A percentile compares a stretch with the other conserved stretches of the same genome.
Evolutionary conservation across 2,329 filamentous ascomycete genomes (phyloP).

Genomic region (Calonectria henricotiae): DNA sequence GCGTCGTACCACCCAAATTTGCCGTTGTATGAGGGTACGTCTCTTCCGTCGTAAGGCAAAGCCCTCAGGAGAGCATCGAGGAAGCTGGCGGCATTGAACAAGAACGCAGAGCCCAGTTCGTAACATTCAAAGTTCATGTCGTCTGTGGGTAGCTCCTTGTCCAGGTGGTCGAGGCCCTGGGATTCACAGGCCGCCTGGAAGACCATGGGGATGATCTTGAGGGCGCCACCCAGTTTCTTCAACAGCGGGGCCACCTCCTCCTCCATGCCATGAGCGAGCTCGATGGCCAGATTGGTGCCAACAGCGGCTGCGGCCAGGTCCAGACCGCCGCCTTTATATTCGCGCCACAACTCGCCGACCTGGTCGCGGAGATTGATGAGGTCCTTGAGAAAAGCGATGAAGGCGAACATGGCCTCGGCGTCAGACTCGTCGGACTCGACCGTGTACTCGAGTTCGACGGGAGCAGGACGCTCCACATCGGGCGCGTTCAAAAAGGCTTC

Average conservation of each 20-base stretch:
- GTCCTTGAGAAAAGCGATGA: slow-evolving; percentile 19
- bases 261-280: slow-evolving; percentile 18
- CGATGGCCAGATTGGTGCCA: slow-evolving; percentile 5
- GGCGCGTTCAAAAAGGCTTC: slow-evolving; percentile 6
- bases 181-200: background rate
- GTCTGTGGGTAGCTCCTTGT: background rate
- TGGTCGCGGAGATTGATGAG: slow-evolving; percentile 10
- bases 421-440: slow-evolving; percentile 8
- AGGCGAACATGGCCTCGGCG: background rate
- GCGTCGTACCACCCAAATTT: background rate
- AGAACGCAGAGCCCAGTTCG: background rate
- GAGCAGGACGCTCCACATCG: background rate
- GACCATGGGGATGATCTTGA: background rate
- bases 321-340: background rate
- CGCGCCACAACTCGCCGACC: background rate
- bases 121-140: background rate
- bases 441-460: slow-evolving; percentile 11
- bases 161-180: background rate
- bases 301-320: slow-evolving; percentile 19
- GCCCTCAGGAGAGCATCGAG: background rate
- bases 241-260: slow-evolving; percentile 18
- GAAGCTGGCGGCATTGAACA: background rate
- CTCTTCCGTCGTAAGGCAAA: background rate
- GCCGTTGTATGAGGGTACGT: background rate
- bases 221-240: background rate